Evolutionary conservation across 257 asterid genomes (phyloP).

Genomic region (Asclepias syriaca): DNA sequence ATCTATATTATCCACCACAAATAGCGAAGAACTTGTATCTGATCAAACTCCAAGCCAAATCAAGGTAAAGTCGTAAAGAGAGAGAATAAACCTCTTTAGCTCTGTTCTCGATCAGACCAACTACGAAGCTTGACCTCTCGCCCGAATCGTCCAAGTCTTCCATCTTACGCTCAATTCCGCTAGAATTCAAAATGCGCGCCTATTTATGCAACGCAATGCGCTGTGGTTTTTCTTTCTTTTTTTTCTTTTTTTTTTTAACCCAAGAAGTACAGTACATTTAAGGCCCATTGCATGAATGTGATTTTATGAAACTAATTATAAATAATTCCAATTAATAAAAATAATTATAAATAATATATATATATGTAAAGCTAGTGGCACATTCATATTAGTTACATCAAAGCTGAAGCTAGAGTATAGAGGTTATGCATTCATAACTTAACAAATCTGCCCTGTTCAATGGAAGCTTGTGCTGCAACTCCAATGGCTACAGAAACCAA

Average conservation of each 20-base stretch:
- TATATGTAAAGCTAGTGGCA: too few species aligned
- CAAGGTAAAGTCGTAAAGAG: constrained; percentile 3
- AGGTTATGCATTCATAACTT: constrained; percentile 33
- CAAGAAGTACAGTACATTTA: too few species aligned
- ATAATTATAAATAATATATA: too few species aligned
- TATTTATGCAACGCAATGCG: neutral
- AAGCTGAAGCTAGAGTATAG: too few species aligned
- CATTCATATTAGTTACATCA: too few species aligned
- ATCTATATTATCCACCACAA: neutral
- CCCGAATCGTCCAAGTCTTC: constrained; percentile 57
- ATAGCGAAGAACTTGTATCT: neutral
- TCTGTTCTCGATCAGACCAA: constrained; percentile 82
- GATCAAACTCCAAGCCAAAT: neutral
- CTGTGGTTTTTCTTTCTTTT: too few species aligned
- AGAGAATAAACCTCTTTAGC: constrained; percentile 74
- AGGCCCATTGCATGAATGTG: too few species aligned
- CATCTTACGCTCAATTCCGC: constrained; percentile 21
- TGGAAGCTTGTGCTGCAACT: constrained; percentile 87
- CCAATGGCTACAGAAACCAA: constrained; percentile 90
- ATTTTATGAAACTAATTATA: too few species aligned
- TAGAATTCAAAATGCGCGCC: constrained; percentile 7
- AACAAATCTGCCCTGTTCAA: constrained; percentile 69
- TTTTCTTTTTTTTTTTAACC: too few species aligned
- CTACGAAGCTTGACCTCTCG: constrained; percentile 78
- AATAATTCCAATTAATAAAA: too few species aligned